phyloP scores from a whole-genome alignment of 2,329 filamentous ascomycete genomes.

The Onygena corvina region DNA sequence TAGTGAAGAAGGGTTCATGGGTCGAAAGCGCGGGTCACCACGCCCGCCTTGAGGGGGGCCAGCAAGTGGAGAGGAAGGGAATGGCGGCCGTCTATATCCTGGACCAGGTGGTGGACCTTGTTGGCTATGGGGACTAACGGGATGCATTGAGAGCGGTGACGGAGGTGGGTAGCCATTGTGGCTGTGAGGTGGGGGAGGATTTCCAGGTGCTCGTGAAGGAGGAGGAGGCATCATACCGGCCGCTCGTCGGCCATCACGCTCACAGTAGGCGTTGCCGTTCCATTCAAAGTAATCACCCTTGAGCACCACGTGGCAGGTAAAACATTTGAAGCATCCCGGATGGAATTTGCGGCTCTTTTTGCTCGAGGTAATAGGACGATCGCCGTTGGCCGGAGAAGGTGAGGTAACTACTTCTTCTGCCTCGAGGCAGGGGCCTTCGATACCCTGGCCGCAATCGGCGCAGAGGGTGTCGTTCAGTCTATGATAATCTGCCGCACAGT shows the following conservation, averaged over 20 bases:
- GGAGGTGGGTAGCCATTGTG: constrained; percentile 19
- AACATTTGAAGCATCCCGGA: constrained; percentile 72
- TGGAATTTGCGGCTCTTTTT: constrained; percentile 60
- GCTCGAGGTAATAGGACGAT: background rate
- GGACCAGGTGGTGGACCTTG: background rate
- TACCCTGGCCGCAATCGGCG: constrained; percentile 64
- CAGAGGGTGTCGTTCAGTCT: constrained; percentile 80
- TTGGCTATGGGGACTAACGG: constrained; percentile 9
- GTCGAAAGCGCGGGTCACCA: constrained; percentile 10
- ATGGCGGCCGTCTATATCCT: constrained; percentile 4
- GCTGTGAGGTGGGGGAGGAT: constrained; percentile 17
- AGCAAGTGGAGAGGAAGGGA: constrained; percentile 13
- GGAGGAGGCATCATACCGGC: constrained; percentile 29
- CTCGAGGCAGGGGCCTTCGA: constrained; percentile 88
- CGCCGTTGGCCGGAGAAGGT: background rate
- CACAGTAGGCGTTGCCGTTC: constrained; percentile 66
- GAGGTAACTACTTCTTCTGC: constrained; percentile 42
- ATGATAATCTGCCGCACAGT: constrained; percentile 88
- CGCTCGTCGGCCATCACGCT: constrained; percentile 64
- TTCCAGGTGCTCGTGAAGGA: constrained; percentile 15
- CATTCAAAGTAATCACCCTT: constrained; percentile 87
- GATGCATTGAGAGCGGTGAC: constrained; percentile 16
- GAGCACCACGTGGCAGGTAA: constrained; percentile 57
- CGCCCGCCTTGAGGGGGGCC: constrained; percentile 16
- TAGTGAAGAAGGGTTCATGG: constrained; percentile 5